A percentile compares a stretch with the other conserved stretches of the same genome.
Conservation (phyloP, 164 flowering plant species). For the Kingdonia uniflora region DNA sequence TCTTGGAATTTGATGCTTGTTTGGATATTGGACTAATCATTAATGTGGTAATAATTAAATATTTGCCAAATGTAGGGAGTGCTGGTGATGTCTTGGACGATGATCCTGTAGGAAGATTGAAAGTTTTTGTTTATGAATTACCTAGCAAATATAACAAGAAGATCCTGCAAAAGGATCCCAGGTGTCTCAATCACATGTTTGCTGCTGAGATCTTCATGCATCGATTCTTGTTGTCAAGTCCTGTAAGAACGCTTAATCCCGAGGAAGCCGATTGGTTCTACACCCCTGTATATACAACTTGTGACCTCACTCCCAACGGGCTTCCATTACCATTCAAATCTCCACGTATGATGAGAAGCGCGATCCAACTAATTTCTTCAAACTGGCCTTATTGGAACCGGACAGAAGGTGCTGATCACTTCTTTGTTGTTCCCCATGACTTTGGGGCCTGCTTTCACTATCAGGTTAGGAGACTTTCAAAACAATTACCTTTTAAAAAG, state of each 20-base stretch:
- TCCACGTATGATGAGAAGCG: slow-evolving; percentile 96
- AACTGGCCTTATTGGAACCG: slow-evolving; percentile 98
- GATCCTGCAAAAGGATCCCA: slow-evolving; percentile 73
- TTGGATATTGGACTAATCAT: background rate
- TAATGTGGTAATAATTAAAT: background rate
- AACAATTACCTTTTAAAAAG: background rate
- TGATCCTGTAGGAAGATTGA: slow-evolving; percentile 89
- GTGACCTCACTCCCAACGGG: slow-evolving; percentile 90
- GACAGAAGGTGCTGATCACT: slow-evolving; percentile 94
- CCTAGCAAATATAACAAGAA: slow-evolving; percentile 97
- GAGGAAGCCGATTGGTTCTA: slow-evolving; percentile 98
- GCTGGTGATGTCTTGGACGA: slow-evolving; percentile 99
- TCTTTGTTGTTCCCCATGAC: slow-evolving; percentile 87
- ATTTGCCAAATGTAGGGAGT: slow-evolving; percentile 45
- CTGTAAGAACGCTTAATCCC: slow-evolving; percentile 87
- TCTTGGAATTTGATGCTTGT: background rate
- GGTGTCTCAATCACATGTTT: slow-evolving; percentile 96
- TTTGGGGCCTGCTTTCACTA: slow-evolving; percentile 97
- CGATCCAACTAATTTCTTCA: slow-evolving; percentile 82
- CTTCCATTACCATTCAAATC: slow-evolving; percentile 94
- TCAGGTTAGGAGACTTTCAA: slow-evolving; percentile 37
- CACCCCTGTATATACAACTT: slow-evolving; percentile 90
- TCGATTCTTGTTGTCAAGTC: slow-evolving; percentile 77
- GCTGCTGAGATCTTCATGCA: slow-evolving; percentile 99
- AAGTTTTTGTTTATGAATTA: slow-evolving; percentile 93